Evolutionary conservation across 2,329 filamentous ascomycete genomes (phyloP), one percentile per base, ranked within the genome.

Genomic region (Calycina herbarum): DNA sequence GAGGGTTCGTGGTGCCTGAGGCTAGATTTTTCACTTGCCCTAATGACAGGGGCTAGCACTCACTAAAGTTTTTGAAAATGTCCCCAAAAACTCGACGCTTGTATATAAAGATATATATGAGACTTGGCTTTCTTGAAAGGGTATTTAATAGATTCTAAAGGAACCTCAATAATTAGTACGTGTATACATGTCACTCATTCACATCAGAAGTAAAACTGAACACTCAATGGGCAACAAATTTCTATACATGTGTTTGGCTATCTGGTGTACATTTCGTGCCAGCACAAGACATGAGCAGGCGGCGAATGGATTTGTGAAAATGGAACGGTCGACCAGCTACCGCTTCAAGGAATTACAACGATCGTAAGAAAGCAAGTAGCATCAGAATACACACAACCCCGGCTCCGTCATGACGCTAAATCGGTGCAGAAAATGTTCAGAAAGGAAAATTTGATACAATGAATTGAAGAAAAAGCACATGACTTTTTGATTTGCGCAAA

Each of bases 361-460:
- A 75, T 69, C 64, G 72, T 74, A 73, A 70, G 66, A 73, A 75
- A 57, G 40, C 63, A 69, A 57, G 64, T 40, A 20, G 42, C 62
- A 65, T 71, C 71, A 68, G 62, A 67, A 66, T 67, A 72, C 68
- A 69, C 66, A 58, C 57, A 66, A 60, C 59, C 67, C 59, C 27
- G 17, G n/a, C 20, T 67, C 73, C 68, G 66, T 76, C 75, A 75
- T 76, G 71, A 76, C 75, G 74, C 75, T 76, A 76, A 76, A 70
- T 70, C 59, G 67, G 71, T 69, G 73, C 67, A 68, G 71, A 72
- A 73, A 68, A 67, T 64, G 64, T 66, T 61, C 48, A 54, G 63
- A 68, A 73, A 69, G 61, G 63, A 68, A 71, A 74, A 69, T 65
- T 70, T 76, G 67, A 68, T 76, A 75, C 74, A 76, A 51, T 63